Conservation (phyloP, 176 grass and related monocot species). For the Rhynchospora breviuscula region DNA sequence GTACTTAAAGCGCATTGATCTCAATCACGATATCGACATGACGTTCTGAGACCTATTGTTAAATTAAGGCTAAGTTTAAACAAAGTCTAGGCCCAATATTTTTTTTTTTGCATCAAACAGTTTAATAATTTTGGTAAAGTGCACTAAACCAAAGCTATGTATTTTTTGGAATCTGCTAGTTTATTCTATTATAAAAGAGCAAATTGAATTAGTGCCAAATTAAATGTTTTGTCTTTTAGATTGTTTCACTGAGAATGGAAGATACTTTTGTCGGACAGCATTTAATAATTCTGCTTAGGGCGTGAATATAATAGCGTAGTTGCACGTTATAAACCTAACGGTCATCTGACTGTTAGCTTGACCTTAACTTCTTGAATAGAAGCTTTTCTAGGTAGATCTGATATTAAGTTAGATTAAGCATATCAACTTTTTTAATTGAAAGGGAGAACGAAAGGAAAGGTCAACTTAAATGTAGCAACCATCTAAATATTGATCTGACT, state of each 20-base stretch:
- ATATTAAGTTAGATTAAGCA: background rate
- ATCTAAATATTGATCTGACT: background rate
- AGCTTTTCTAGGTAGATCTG: background rate
- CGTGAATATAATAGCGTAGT: background rate
- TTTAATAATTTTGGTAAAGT: background rate
- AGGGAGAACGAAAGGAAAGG: too few species aligned
- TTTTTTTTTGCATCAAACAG: too few species aligned
- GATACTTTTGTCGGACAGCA: background rate
- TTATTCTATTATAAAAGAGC: background rate
- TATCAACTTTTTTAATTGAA: background rate
- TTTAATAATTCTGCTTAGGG: background rate
- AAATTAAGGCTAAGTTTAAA: background rate
- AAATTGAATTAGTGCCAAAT: background rate
- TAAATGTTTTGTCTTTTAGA: background rate
- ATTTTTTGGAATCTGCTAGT: background rate
- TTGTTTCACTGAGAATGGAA: background rate
- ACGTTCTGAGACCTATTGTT: too few species aligned
- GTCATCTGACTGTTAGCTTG: conserved; percentile 24
- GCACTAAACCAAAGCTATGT: background rate
- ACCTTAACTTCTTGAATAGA: background rate
- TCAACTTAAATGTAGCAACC: background rate
- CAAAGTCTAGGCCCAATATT: background rate
- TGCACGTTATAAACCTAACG: conserved; percentile 12
- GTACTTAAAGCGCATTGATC: too few species aligned
- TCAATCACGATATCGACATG: too few species aligned